Base-by-base conservation (phyloP, 202 grass and related monocot genomes). In the Carex sylvatica region DNA sequence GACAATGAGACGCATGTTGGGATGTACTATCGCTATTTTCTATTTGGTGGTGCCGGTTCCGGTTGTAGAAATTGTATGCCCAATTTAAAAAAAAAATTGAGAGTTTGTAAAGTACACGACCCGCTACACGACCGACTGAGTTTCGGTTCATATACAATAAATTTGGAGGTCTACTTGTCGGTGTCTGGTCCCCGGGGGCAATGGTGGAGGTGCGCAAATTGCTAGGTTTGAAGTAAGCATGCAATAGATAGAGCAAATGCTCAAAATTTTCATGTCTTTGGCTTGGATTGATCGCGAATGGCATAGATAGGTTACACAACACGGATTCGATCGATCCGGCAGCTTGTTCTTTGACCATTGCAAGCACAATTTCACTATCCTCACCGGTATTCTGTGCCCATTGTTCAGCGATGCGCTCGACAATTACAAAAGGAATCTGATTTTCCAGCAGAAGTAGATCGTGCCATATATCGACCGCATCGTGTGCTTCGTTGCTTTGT, bases 31-130 rank as follows among this genome's bases (percentile, higher is more conserved):
- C n/a, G 5, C 19, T 47, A 15, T 8, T 19, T 5, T 13, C 19
- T 11, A 51, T 72, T 2, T 49, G 69, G 42, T 24, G 69, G 42
- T 72, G 69, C 10, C 3, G 42, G 20, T 72, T 47, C 42, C 11
- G 42, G 42, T 49, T 72, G 42, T 72, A 72, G 19, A 72, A 72
- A 72, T 72, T 72, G 10, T 72, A 72, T 14, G 69, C 69, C 69
- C 69, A 72, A 72, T 72, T 72, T 44, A 72, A 72, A 19, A 72
- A 11, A 72, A 72, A 42, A 72, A 72, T 72, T 13, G 69, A 72
- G 49, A 72, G 19, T 72, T 72, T 72, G 69, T 72, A 72, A 13
- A 72, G 69, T 4, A 72, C 11, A 13, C 69, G 69, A 24, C 69
- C 42, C 0, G 69, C 69, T 20, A 51, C 69, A 0, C 69, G 40